These are phyloP conservation scores for Hypholoma fasciculare DNA, from an alignment of 768 basidiomycete species.

Conservation along the genomic window DNA sequence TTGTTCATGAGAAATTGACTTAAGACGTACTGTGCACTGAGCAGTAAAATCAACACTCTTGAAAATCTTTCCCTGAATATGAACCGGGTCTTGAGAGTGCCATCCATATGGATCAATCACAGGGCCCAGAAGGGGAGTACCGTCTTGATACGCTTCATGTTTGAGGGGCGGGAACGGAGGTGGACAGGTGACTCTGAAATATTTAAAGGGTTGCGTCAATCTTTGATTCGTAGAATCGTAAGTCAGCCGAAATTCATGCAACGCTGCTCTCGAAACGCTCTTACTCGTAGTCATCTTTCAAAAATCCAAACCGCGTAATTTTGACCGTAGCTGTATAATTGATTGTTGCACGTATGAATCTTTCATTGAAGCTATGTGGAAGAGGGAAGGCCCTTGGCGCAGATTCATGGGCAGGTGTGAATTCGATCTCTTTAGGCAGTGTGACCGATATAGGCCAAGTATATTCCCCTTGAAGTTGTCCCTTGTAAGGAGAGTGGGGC, in stretches of 20 bases:
- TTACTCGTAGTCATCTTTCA: constrained; percentile 33
- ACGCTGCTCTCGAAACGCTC: background rate
- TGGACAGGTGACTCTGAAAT: constrained; percentile 32
- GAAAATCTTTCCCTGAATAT: constrained; percentile 29
- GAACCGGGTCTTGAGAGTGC: constrained; percentile 26
- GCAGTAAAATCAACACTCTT: constrained; percentile 17
- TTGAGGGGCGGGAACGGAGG: constrained; percentile 31
- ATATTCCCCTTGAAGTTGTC: constrained; percentile 35
- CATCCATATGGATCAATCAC: constrained; percentile 41
- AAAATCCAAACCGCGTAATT: constrained; percentile 26
- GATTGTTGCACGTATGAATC: constrained; percentile 34
- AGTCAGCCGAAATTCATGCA: background rate
- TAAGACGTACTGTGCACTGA: background rate
- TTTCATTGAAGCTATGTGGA: constrained; percentile 40
- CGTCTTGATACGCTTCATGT: constrained; percentile 36
- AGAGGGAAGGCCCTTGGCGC: constrained; percentile 21
- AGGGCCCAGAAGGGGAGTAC: constrained; percentile 33
- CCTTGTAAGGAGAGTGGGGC: constrained; percentile 11
- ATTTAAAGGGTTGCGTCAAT: constrained; percentile 28
- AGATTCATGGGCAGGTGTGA: constrained; percentile 14
- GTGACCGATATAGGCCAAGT: constrained; percentile 37
- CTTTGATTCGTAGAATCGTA: constrained; percentile 14
- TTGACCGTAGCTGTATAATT: constrained; percentile 34
- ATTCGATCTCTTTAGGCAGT: constrained; percentile 34
- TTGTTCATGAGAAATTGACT: background rate